These are phyloP conservation scores for Micractinium sp. DNA, from an alignment of 139 green algal species.

Conservation along the genomic window DNA sequence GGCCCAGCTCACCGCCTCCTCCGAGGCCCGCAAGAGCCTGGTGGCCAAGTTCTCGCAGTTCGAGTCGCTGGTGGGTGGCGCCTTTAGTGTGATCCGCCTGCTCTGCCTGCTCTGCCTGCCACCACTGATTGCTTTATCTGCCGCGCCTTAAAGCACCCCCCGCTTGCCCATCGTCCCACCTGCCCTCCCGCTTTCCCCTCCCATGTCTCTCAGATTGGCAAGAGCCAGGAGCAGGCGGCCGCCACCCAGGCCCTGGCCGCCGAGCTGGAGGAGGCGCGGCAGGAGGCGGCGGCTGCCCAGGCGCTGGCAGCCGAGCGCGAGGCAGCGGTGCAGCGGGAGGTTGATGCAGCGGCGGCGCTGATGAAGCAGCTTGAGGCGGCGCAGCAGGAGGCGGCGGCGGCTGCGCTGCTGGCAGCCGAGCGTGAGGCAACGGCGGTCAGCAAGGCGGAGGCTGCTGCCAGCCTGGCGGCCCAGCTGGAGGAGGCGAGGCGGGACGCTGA, in stretches of 20 bases:
- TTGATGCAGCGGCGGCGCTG: background rate
- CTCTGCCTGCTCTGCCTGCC: too few relatives aligned
- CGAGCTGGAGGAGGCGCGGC: background rate
- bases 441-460: background rate
- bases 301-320: background rate
- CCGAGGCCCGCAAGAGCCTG: background rate
- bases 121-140: too few relatives aligned
- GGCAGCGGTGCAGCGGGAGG: background rate
- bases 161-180: background rate
- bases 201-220: background rate
- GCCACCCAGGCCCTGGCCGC: background rate
- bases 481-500: background rate
- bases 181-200: background rate
- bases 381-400: constrained; percentile 3
- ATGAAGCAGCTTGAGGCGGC: background rate
- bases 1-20: background rate
- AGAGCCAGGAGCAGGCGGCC: background rate
- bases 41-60: background rate
- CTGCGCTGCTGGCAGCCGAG: background rate
- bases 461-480: background rate
- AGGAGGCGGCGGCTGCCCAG: background rate
- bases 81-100: background rate
- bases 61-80: background rate
- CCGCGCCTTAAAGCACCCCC: background rate
- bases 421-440: background rate